Evolutionary conservation across 225 moss, liverwort and hornwort species (phyloP).

Genomic region (Bryum argenteum): DNA sequence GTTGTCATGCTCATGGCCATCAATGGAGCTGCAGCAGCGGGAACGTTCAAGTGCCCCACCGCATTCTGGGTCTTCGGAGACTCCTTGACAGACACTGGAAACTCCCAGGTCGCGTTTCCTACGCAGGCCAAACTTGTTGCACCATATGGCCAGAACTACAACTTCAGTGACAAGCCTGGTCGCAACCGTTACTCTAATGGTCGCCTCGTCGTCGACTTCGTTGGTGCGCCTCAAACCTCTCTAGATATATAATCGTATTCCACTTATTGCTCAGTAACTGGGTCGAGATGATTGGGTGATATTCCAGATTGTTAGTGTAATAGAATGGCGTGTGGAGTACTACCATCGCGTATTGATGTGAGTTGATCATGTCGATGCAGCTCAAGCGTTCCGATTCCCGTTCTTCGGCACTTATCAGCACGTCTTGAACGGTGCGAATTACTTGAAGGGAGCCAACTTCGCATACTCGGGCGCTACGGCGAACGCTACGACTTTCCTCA

Average conservation of each 20-base stretch:
- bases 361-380: slow-evolving; percentile 23
- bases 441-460: slow-evolving; percentile 47
- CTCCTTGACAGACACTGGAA: slow-evolving; percentile 47
- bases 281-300: too few relatives aligned
- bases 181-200: slow-evolving; percentile 48
- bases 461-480: slow-evolving; percentile 52
- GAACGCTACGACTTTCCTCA: slow-evolving; percentile 14
- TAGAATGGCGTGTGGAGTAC: too few relatives aligned
- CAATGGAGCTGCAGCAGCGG: neutral
- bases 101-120: slow-evolving; percentile 33
- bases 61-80: slow-evolving; percentile 45
- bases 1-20: slow-evolving; percentile 19
- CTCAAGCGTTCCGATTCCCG: slow-evolving; percentile 33
- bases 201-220: slow-evolving; percentile 47
- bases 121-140: neutral
- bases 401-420: slow-evolving; percentile 53
- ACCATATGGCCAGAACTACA: slow-evolving; percentile 33
- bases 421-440: slow-evolving; percentile 36
- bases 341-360: too few relatives aligned
- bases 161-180: slow-evolving; percentile 42
- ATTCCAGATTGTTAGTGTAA: too few relatives aligned
- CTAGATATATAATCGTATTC: too few relatives aligned
- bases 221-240: slow-evolving; percentile 23
- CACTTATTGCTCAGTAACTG: too few relatives aligned
- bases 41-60: slow-evolving; percentile 38